Evolutionary conservation across 108 stramenopile species (phyloP).

Genomic region (Epipyxis sp.): DNA sequence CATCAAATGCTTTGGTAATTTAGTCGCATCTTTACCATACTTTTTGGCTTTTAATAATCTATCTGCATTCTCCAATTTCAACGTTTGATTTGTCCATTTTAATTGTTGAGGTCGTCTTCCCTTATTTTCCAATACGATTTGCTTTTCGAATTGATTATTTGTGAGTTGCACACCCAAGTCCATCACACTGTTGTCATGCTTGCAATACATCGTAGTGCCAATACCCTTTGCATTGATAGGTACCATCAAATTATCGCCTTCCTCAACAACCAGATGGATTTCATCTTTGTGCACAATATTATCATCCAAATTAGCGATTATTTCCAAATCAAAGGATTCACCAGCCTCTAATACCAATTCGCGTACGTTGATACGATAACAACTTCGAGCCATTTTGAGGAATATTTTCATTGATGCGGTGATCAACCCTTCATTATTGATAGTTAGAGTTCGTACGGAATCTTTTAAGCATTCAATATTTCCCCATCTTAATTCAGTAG

Average conservation of each 20-base stretch:
- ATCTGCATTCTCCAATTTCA: slow-evolving; percentile 25
- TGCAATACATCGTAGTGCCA: slow-evolving; percentile 61
- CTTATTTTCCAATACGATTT: slow-evolving; percentile 65
- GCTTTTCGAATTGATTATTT: slow-evolving; percentile 38
- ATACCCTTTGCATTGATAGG: slow-evolving; percentile 50
- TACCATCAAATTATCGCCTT: slow-evolving; percentile 58
- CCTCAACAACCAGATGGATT: slow-evolving; percentile 56
- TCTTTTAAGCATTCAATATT: slow-evolving; percentile 56
- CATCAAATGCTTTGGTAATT: slow-evolving; percentile 21
- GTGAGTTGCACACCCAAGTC: slow-evolving; percentile 60
- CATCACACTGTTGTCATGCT: slow-evolving; percentile 46
- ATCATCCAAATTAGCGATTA: slow-evolving; percentile 61
- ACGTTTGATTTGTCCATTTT: slow-evolving; percentile 57
- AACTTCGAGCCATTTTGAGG: slow-evolving; percentile 52
- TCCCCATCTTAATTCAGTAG: slow-evolving; percentile 54
- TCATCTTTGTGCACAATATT: slow-evolving; percentile 55
- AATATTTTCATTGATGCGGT: slow-evolving; percentile 59
- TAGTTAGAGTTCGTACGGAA: slow-evolving; percentile 25
- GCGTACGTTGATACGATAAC: slow-evolving; percentile 53
- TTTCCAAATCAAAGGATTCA: slow-evolving; percentile 39
- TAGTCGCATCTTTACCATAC: slow-evolving; percentile 41
- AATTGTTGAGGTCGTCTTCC: slow-evolving; percentile 59
- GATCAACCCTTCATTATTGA: slow-evolving; percentile 53
- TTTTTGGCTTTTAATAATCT: slow-evolving; percentile 41
- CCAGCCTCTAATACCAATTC: slow-evolving; percentile 60